These are phyloP conservation scores for Plasmodium fragile DNA, from an alignment of 169 alveolate genomes.

Conservation along the genomic window DNA sequence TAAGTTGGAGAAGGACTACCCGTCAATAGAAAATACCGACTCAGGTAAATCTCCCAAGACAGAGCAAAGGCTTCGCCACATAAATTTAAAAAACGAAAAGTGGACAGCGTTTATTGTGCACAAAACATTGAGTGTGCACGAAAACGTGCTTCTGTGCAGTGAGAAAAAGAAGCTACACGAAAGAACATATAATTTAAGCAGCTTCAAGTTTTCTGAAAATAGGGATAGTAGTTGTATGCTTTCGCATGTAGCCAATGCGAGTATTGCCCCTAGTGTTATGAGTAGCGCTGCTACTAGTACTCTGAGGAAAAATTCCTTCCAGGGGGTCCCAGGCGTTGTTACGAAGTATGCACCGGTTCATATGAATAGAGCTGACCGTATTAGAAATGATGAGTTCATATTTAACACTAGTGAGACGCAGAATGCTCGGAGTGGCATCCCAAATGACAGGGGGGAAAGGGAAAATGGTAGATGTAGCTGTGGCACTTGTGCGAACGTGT, in stretches of 20 bases:
- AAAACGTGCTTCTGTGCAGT: background rate
- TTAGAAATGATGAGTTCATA: background rate
- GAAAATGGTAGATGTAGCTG: background rate
- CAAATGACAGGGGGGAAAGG: background rate
- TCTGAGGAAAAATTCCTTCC: background rate
- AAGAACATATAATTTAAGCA: background rate
- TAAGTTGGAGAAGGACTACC: background rate
- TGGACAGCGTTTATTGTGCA: constrained; percentile 15
- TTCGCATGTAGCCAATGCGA: constrained; percentile 25
- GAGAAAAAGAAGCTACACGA: background rate
- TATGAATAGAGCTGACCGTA: background rate
- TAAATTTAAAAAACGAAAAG: constrained; percentile 12
- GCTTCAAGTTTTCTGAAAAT: constrained; percentile 7
- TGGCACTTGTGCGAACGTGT: background rate
- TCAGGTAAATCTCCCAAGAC: constrained; percentile 1
- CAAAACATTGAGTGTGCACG: background rate
- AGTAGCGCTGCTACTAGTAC: background rate
- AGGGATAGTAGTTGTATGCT: constrained; percentile 7
- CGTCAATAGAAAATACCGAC: background rate
- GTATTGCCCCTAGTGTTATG: background rate
- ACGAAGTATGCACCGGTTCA: background rate
- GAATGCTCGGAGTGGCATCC: background rate
- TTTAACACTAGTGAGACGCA: background rate
- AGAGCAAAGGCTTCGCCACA: background rate
- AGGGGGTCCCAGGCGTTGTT: background rate